phyloP scores from a whole-genome alignment of 176 grass and related monocot genomes.

The Pharus latifolius region DNA sequence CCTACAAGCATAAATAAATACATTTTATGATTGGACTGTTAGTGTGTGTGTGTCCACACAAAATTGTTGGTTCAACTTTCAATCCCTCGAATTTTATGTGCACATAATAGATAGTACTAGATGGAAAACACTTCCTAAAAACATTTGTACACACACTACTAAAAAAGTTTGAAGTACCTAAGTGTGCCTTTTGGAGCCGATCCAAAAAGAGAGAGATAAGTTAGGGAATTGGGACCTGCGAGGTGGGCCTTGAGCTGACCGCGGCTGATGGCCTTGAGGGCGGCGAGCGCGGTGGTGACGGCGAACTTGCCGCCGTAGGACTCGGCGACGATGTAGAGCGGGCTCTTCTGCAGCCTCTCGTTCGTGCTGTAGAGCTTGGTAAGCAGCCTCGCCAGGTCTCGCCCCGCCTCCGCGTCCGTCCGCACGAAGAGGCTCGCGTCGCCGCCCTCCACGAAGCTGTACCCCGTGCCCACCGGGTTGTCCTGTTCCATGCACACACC shows the following conservation, averaged over 20 bases:
- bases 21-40: too few species aligned
- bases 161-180: too few species aligned
- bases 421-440: slow-evolving; percentile 29
- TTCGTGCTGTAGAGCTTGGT: slow-evolving; percentile 24
- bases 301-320: slow-evolving; percentile 98
- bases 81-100: too few species aligned
- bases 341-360: slow-evolving; percentile 24
- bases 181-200: too few species aligned
- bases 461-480: slow-evolving; percentile 84
- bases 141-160: too few species aligned
- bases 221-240: slow-evolving; percentile 27
- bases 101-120: too few species aligned
- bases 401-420: slow-evolving; percentile 58
- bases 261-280: slow-evolving; percentile 39
- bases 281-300: slow-evolving; percentile 46
- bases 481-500: too few species aligned
- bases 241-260: slow-evolving; percentile 33
- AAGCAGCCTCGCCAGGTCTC: slow-evolving; percentile 62
- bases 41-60: too few species aligned
- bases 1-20: slow-evolving; percentile 14
- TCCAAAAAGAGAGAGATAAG: not conserved
- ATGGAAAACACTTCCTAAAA: too few species aligned
- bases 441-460: slow-evolving; percentile 72
- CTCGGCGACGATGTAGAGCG: slow-evolving; percentile 83
- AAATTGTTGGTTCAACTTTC: too few species aligned